A percentile compares a stretch with the other conserved stretches of the same genome.
Conservation (phyloP, 257 asterid genomes). For the Verbena officinalis region DNA sequence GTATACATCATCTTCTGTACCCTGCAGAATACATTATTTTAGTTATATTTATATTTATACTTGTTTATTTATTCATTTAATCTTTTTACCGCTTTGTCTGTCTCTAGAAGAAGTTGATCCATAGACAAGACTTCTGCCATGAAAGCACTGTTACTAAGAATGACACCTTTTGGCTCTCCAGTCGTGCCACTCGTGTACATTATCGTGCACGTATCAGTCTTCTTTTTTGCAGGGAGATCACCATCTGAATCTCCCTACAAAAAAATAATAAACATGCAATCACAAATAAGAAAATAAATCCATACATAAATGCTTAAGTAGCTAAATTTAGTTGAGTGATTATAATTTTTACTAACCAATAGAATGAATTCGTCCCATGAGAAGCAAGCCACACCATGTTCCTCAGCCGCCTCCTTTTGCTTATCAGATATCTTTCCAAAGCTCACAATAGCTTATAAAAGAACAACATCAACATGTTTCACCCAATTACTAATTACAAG, state of each 20-base stretch:
- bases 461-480: constrained; percentile 17
- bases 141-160: constrained; percentile 67
- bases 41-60: too few species aligned
- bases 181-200: constrained; percentile 99
- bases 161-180: constrained; percentile 96
- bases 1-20: constrained; percentile 66
- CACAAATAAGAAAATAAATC: background rate
- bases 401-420: constrained; percentile 71
- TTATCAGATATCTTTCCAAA: constrained; percentile 61
- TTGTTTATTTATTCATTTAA: too few species aligned
- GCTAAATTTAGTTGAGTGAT: background rate
- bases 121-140: constrained; percentile 82
- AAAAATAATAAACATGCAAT: background rate
- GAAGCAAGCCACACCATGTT: constrained; percentile 72
- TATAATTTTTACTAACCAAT: constrained; percentile 49
- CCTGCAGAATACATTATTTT: constrained; percentile 43
- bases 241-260: constrained; percentile 60
- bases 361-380: constrained; percentile 81
- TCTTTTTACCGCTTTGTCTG: constrained; percentile 61
- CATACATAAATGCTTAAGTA: background rate
- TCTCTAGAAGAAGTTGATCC: constrained; percentile 65
- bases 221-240: constrained; percentile 64
- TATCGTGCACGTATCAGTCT: constrained; percentile 67
- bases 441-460: constrained; percentile 75
- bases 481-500: constrained; percentile 17